phyloP scores from a whole-genome alignment of 2,329 filamentous ascomycete genomes.

The Sarocladium oryzae region DNA sequence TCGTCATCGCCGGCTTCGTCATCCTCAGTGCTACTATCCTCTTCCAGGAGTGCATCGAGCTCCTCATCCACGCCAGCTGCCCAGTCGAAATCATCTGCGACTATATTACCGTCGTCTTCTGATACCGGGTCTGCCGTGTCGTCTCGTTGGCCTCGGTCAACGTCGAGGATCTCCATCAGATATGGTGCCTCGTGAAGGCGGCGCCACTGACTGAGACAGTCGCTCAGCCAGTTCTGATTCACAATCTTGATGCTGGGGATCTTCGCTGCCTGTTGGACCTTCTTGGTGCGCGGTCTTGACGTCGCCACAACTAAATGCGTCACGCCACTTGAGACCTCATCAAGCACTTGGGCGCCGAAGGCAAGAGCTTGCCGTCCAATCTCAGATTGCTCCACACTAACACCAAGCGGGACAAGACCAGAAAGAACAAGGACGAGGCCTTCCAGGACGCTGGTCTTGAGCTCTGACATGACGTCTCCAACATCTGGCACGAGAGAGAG shows the following conservation, averaged over 20 bases:
- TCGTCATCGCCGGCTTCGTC: slow-evolving; percentile 15
- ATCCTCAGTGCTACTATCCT: slow-evolving; percentile 40
- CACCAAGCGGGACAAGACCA: slow-evolving; percentile 77
- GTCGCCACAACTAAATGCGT: slow-evolving; percentile 68
- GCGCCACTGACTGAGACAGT: slow-evolving; percentile 79
- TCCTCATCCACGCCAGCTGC: slow-evolving; percentile 59
- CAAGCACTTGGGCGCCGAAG: slow-evolving; percentile 67
- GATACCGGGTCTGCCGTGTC: slow-evolving; percentile 26
- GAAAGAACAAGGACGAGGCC: slow-evolving; percentile 80
- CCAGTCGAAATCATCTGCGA: slow-evolving; percentile 53
- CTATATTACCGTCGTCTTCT: slow-evolving; percentile 24
- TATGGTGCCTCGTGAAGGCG: slow-evolving; percentile 74
- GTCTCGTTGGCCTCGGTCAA: slow-evolving; percentile 43
- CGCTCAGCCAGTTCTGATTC: slow-evolving; percentile 80
- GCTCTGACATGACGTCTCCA: slow-evolving; percentile 71
- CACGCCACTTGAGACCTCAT: slow-evolving; percentile 52
- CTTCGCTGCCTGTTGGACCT: slow-evolving; percentile 79
- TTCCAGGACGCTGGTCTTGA: slow-evolving; percentile 71
- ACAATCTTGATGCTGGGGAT: slow-evolving; percentile 84
- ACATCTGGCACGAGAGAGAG: slow-evolving; percentile 68
- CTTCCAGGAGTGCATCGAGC: slow-evolving; percentile 61
- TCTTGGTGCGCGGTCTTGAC: slow-evolving; percentile 72
- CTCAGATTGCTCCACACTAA: slow-evolving; percentile 74
- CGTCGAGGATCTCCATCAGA: slow-evolving; percentile 66
- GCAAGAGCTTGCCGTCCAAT: slow-evolving; percentile 79